phyloP scores from a whole-genome alignment of 176 grass and related monocot genomes.

The Miscanthus lutarioriparius region DNA sequence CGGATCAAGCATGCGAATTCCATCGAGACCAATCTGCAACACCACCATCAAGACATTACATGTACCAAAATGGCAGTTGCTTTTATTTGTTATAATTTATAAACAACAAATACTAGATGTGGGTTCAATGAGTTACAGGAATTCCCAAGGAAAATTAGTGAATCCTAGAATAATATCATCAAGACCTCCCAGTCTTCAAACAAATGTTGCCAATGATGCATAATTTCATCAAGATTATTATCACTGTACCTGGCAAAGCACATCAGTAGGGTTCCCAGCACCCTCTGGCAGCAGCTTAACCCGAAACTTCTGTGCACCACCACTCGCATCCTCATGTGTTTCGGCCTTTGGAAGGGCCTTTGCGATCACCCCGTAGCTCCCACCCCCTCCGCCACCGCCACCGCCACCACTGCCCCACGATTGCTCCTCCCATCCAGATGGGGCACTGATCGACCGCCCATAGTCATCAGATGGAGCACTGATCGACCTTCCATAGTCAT shows the following conservation, averaged over 20 bases:
- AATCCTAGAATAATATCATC: neutral
- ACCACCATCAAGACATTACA: slow-evolving; percentile 9
- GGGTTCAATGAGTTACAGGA: neutral
- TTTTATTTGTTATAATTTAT: neutral
- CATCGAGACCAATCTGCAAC: slow-evolving; percentile 91
- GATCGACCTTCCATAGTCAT: slow-evolving; percentile 95
- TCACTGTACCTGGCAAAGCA: slow-evolving; percentile 86
- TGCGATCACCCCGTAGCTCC: slow-evolving; percentile 61
- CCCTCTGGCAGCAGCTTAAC: slow-evolving; percentile 91
- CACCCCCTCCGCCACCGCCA: slow-evolving; percentile 14
- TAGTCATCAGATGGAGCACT: slow-evolving; percentile 77
- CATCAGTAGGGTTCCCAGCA: slow-evolving; percentile 70
- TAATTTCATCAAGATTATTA: neutral
- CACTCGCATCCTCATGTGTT: slow-evolving; percentile 62
- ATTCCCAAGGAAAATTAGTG: neutral
- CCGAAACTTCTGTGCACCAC: slow-evolving; percentile 87
- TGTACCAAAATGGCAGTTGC: neutral
- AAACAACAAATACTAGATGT: neutral
- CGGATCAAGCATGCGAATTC: slow-evolving; percentile 98
- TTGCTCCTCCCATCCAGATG: slow-evolving; percentile 39
- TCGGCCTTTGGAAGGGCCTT: slow-evolving; percentile 88
- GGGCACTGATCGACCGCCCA: slow-evolving; percentile 67
- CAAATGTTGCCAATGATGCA: neutral
- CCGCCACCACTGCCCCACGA: neutral
- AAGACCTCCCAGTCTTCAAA: neutral